phyloP scores from a whole-genome alignment of 2,329 filamentous ascomycete species.

The Nigrograna mackinnonii region DNA sequence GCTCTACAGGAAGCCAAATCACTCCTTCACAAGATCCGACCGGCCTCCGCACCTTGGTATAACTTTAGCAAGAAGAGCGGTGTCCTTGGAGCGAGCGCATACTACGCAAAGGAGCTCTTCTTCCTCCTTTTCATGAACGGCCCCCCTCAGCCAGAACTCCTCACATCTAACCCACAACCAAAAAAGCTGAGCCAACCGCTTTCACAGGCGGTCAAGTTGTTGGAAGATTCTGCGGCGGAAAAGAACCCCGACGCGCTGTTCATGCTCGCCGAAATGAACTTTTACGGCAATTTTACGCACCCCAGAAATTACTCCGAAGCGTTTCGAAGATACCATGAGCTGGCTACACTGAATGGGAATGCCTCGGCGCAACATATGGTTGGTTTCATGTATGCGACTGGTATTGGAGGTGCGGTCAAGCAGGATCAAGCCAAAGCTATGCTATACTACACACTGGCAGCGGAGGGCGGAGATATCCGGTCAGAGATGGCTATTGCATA shows the following conservation, averaged over 20 bases:
- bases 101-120: slow-evolving; percentile 67
- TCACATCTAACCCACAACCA: slow-evolving; percentile 39
- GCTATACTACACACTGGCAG: slow-evolving; percentile 93
- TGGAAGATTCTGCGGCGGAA: slow-evolving; percentile 61
- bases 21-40: slow-evolving; percentile 46
- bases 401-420: slow-evolving; percentile 78
- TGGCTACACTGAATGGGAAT: slow-evolving; percentile 80
- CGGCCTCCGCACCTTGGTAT: slow-evolving; percentile 44
- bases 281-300: slow-evolving; percentile 91
- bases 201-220: slow-evolving; percentile 60
- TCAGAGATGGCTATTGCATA: slow-evolving; percentile 95
- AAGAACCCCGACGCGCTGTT: slow-evolving; percentile 82
- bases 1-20: slow-evolving; percentile 43
- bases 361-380: slow-evolving; percentile 94
- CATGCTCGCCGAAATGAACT: slow-evolving; percentile 91
- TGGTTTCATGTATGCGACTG: slow-evolving; percentile 93
- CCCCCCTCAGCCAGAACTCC: slow-evolving; percentile 52
- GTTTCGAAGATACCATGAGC: slow-evolving; percentile 77
- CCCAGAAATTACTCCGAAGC: slow-evolving; percentile 79
- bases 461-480: slow-evolving; percentile 76
- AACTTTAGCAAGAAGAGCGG: slow-evolving; percentile 57
- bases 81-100: slow-evolving; percentile 57
- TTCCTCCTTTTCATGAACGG: slow-evolving; percentile 68
- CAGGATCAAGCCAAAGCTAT: slow-evolving; percentile 89
- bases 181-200: slow-evolving; percentile 56